These are phyloP conservation scores for Plantago major DNA, from an alignment of 257 asterid species.

Conservation along the genomic window DNA sequence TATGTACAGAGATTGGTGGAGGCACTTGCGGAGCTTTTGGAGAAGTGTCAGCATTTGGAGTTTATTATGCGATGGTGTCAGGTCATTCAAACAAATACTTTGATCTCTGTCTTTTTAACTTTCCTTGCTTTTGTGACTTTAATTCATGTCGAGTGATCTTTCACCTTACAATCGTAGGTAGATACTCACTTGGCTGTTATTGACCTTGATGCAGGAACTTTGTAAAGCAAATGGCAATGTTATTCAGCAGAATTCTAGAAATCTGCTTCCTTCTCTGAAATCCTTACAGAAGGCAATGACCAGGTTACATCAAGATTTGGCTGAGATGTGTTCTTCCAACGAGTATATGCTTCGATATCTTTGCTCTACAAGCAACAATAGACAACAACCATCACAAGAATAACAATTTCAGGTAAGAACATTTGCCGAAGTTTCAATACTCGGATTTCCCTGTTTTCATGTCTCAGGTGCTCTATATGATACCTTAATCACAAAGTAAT, in stretches of 20 bases:
- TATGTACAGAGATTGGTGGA: slow-evolving; percentile 81
- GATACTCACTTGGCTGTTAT: not conserved
- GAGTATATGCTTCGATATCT: slow-evolving; percentile 83
- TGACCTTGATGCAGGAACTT: slow-evolving; percentile 51
- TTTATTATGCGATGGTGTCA: slow-evolving; percentile 88
- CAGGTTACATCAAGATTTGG: slow-evolving; percentile 84
- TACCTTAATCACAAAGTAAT: too few relatives aligned
- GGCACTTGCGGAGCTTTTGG: slow-evolving; percentile 83
- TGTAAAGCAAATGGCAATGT: slow-evolving; percentile 67
- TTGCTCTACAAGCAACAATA: slow-evolving; percentile 48
- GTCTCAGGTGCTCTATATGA: not conserved
- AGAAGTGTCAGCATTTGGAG: slow-evolving; percentile 83
- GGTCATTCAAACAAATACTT: slow-evolving; percentile 35
- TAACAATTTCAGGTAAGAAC: slow-evolving; percentile 20
- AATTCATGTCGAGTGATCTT: not conserved
- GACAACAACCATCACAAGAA: slow-evolving; percentile 21
- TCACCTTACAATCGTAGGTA: slow-evolving; percentile 1
- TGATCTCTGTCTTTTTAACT: not conserved
- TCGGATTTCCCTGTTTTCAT: not conserved
- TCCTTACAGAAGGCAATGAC: slow-evolving; percentile 82
- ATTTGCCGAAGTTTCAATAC: not conserved
- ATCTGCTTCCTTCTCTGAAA: slow-evolving; percentile 77
- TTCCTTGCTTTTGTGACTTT: not conserved
- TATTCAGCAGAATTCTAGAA: slow-evolving; percentile 79
- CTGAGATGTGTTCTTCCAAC: slow-evolving; percentile 83